phyloP scores from a whole-genome alignment of 2,329 filamentous ascomycete genomes.

The Coleophoma cylindrospora region DNA sequence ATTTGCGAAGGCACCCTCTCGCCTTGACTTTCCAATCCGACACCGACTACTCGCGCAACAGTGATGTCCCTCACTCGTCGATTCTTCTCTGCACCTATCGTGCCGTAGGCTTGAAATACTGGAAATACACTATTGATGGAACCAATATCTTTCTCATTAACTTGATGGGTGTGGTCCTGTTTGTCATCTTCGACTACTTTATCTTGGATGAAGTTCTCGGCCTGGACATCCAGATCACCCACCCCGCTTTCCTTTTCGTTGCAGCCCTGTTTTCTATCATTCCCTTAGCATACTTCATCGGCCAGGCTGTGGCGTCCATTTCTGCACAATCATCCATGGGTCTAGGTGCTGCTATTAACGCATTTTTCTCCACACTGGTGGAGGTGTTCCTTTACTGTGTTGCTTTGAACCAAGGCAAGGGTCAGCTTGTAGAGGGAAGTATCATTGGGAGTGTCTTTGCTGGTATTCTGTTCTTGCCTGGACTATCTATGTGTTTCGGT shows the following conservation, averaged over 20 bases:
- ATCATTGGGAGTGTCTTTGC: conserved; percentile 98
- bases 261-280: conserved; percentile 88
- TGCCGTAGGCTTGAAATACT: conserved; percentile 90
- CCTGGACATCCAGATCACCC: conserved; percentile 66
- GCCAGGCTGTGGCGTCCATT: conserved; percentile 95
- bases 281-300: conserved; percentile 95
- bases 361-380: conserved; percentile 95
- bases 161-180: conserved; percentile 85
- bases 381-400: conserved; percentile 98
- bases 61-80: conserved; percentile 70
- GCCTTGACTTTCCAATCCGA: conserved; percentile 92
- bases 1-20: conserved; percentile 86
- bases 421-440: conserved; percentile 88
- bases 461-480: conserved; percentile 89
- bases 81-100: conserved; percentile 96
- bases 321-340: conserved; percentile 99
- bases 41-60: conserved; percentile 64
- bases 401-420: conserved; percentile 87
- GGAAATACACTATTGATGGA: conserved; percentile 98
- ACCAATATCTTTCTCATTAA: conserved; percentile 99
- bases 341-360: conserved; percentile 92
- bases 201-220: conserved; percentile 67
- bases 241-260: conserved; percentile 80
- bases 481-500: conserved; percentile 97
- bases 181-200: conserved; percentile 90